These are phyloP conservation scores for Corymbia calophylla DNA, from an alignment of 441 rosid genomes.

Conservation along the genomic window DNA sequence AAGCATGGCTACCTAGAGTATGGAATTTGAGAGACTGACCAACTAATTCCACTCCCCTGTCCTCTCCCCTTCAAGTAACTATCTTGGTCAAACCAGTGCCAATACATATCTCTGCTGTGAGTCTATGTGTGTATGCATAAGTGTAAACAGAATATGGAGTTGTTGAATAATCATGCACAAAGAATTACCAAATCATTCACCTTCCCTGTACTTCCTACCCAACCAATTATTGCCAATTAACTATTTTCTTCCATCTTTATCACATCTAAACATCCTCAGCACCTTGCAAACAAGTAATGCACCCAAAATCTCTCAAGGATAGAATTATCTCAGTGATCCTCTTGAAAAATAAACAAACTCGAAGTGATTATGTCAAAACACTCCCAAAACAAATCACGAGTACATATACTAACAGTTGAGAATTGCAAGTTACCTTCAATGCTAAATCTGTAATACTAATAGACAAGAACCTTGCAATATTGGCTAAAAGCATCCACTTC, in stretches of 20 bases:
- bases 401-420: background rate
- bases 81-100: background rate
- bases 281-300: background rate
- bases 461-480: conserved; percentile 82
- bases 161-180: background rate
- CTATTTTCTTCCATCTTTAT: background rate
- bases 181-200: background rate
- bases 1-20: background rate
- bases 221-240: background rate
- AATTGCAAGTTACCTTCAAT: conserved; percentile 48
- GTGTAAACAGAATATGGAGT: background rate
- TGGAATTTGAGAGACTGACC: background rate
- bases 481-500: conserved; percentile 91
- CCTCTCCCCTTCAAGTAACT: background rate
- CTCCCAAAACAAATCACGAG: background rate
- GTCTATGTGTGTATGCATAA: background rate
- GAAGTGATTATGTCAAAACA: background rate
- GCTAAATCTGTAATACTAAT: conserved; percentile 77
- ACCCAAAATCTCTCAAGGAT: background rate
- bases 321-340: background rate
- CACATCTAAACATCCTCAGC: background rate
- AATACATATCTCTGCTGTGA: background rate
- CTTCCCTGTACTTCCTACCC: background rate
- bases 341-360: background rate
- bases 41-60: background rate